Evolutionary conservation across 345 rosid species (phyloP), one percentile per base, ranked within the genome.

Genomic region (Pelargonium nanum): DNA sequence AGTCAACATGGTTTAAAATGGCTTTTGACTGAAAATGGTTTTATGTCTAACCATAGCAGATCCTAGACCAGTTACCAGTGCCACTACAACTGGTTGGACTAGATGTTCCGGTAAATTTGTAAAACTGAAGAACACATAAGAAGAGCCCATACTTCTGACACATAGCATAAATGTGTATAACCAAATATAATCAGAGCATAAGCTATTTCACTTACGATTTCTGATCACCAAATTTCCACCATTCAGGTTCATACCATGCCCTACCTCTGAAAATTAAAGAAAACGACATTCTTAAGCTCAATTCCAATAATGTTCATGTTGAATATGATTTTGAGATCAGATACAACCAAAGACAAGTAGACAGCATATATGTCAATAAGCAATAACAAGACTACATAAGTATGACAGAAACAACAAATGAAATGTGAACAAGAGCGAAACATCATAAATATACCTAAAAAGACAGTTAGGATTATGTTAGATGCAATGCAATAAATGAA

Each of bases 141-240:
- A 6, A 40, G 48, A 40, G 0, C 15, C 15, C 16, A 2, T 40
- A 40, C 48, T 40, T 40, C 48, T 9, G 16, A 40, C 16, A 40
- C 12, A 28, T 28, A 28, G 15, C 13, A 10, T 10, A 9, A 10
- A 40, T 2, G 48, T 17, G 15, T 40, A 40, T 9, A 40, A 40
- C 48, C 48, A 40, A 9, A 12, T 40, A 40, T 8, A 30, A 40
- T 40, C 48, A 12, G 16, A 9, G 48, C 48, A 40, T 15, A 17
- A 40, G 16, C 59, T 56, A 59, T 22, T 44, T 53, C 15, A 84
- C 99, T 85, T 83, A 93, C 99, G 96, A 81, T 80, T 89, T 89
- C 63, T 79, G 86, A 34, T 87, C 95, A 51, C 99, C 95, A 62
- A 89, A 89, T 70, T 87, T 93, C 99, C 97, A 89, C 97, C 99